Percentiles rank a stretch among this genome's conserved stretches.
Conservation (phyloP, 176 grass and related monocot genomes). For the Hordeum marinum region DNA sequence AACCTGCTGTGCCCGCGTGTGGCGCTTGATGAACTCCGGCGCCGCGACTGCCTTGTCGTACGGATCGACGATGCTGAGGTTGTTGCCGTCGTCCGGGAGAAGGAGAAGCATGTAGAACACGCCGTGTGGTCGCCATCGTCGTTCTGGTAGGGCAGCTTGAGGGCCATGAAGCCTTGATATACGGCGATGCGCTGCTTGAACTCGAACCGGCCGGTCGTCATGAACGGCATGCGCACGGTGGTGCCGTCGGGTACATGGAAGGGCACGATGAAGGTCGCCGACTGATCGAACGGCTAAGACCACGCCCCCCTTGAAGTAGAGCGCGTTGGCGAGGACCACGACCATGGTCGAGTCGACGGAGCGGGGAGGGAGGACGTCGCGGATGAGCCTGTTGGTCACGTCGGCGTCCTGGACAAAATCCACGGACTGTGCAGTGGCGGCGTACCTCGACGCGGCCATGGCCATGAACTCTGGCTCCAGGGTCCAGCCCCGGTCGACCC, state of each 20-base stretch:
- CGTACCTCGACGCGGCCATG: background rate
- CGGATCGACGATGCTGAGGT: background rate
- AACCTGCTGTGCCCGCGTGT: background rate
- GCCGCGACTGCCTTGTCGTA: background rate
- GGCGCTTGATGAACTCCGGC: conserved; percentile 19
- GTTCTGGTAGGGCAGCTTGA: background rate
- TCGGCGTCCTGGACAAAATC: background rate
- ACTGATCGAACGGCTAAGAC: background rate
- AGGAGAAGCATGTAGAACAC: background rate
- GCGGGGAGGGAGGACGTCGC: background rate
- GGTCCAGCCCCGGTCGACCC: background rate
- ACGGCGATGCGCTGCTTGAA: background rate
- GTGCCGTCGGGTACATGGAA: background rate
- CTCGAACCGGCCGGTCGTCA: background rate
- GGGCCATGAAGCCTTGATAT: background rate
- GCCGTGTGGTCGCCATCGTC: background rate
- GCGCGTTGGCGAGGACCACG: background rate
- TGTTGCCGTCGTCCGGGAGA: background rate
- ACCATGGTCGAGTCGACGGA: background rate
- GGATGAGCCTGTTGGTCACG: background rate
- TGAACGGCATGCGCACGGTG: background rate
- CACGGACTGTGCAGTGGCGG: background rate
- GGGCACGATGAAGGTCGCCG: background rate
- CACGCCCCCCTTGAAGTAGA: conserved; percentile 4
- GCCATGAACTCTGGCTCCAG: background rate